These are phyloP conservation scores for Phaeomoniella chlamydospora DNA, from an alignment of 2,329 filamentous ascomycete genomes.

Conservation along the genomic window DNA sequence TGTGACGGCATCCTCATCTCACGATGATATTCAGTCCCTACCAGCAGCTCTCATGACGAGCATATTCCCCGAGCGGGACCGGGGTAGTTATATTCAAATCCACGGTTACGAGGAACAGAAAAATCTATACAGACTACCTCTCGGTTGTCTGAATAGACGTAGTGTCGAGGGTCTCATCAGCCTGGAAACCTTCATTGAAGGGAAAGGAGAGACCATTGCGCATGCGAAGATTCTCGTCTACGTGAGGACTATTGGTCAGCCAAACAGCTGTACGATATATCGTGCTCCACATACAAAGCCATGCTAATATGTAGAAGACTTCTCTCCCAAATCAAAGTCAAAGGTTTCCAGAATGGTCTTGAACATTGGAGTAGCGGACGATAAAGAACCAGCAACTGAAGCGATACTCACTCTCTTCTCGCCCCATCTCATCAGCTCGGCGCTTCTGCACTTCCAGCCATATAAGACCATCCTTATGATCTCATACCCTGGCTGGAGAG, in stretches of 20 bases:
- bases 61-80: conserved; percentile 38
- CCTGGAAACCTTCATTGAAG: conserved; percentile 29
- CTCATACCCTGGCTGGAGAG: conserved; percentile 21
- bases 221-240: conserved; percentile 32
- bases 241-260: conserved; percentile 33
- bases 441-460: conserved; percentile 18
- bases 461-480: conserved; percentile 27
- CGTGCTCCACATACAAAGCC: no score
- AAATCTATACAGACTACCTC: conserved; percentile 24
- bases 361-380: conserved; percentile 31
- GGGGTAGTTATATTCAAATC: conserved; percentile 30
- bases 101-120: conserved; percentile 28
- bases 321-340: neutral
- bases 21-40: conserved; percentile 13
- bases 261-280: conserved; percentile 24
- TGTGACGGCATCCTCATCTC: conserved; percentile 1
- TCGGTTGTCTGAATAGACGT: conserved; percentile 18
- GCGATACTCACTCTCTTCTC: conserved; percentile 32
- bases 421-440: conserved; percentile 18
- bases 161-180: conserved; percentile 29
- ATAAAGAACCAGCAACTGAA: conserved; percentile 25
- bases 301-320: conserved; percentile 1
- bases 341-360: conserved; percentile 7
- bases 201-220: conserved; percentile 25
- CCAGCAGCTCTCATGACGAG: conserved; percentile 29